These are phyloP conservation scores for Polytrichum commune DNA, from an alignment of 225 moss, liverwort and hornwort species.

Conservation along the genomic window DNA sequence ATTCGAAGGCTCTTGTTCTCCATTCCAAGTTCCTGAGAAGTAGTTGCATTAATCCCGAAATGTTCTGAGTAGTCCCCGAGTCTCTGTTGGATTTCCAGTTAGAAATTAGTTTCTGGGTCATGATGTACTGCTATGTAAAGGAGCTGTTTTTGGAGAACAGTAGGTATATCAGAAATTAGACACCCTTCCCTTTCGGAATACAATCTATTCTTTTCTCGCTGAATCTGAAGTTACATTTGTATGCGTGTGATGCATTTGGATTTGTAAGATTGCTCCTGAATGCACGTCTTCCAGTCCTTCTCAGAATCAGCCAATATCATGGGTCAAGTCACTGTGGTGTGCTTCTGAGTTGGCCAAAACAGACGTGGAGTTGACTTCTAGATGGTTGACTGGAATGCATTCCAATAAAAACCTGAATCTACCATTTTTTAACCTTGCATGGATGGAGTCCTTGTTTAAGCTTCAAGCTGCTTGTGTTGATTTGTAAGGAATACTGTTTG, in stretches of 20 bases:
- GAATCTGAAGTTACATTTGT: not conserved
- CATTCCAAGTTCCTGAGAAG: not conserved
- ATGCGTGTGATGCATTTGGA: not conserved
- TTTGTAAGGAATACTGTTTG: slow-evolving; percentile 1
- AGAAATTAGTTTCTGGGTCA: not conserved
- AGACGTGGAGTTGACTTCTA: not conserved
- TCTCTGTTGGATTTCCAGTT: not conserved
- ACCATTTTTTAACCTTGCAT: not conserved
- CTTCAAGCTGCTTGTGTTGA: not conserved
- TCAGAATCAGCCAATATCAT: not conserved
- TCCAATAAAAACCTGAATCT: too few relatives aligned
- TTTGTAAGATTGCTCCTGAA: not conserved
- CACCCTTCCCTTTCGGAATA: not conserved
- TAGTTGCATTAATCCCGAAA: not conserved
- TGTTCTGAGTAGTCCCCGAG: not conserved
- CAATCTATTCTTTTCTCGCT: not conserved
- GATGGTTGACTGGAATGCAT: too few relatives aligned
- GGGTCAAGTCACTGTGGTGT: not conserved
- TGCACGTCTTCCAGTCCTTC: not conserved
- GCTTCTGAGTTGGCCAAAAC: not conserved
- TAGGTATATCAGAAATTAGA: too few relatives aligned
- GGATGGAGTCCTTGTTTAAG: not conserved
- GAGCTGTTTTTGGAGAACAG: not conserved
- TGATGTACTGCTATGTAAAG: not conserved
- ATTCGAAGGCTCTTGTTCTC: too few relatives aligned